Percentiles rank a stretch among this genome's conserved stretches.
phyloP scores from a whole-genome alignment of 2,329 filamentous ascomycete genomes.

The Periconia sp. region DNA sequence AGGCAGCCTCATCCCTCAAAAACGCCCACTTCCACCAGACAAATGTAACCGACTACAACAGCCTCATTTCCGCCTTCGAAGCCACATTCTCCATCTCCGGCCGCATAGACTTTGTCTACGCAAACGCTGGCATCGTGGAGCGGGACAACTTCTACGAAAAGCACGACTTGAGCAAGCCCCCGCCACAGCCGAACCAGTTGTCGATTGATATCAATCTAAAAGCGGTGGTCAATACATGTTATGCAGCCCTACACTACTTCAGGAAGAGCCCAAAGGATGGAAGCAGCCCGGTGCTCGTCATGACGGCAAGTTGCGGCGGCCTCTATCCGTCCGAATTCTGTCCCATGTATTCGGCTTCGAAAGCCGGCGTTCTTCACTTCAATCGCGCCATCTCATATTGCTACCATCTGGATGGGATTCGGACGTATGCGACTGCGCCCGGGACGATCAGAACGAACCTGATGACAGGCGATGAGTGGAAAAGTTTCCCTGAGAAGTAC shows the following conservation, averaged over 20 bases:
- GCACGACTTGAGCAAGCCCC: conserved; percentile 32
- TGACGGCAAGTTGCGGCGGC: conserved; percentile 47
- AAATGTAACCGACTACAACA: conserved; percentile 46
- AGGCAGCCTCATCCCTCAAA: conserved; percentile 27
- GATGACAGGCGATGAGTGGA: conserved; percentile 39
- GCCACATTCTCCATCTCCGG: conserved; percentile 41
- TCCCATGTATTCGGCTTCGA: conserved; percentile 35
- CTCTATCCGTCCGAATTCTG: conserved; percentile 46
- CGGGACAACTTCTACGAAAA: conserved; percentile 49
- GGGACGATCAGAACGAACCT: conserved; percentile 47
- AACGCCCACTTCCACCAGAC: conserved; percentile 48
- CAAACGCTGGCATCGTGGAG: conserved; percentile 56
- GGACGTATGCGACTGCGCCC: conserved; percentile 49
- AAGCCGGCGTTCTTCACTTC: conserved; percentile 49
- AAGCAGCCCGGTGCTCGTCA: conserved; percentile 35
- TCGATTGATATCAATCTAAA: conserved; percentile 48
- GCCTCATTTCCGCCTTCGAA: conserved; percentile 46
- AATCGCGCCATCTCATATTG: conserved; percentile 45
- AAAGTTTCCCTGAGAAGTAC: conserved; percentile 37
- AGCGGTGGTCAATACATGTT: conserved; percentile 45
- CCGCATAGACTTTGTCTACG: conserved; percentile 56
- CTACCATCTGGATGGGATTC: conserved; percentile 44
- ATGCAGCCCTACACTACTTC: conserved; percentile 53
- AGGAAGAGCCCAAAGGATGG: conserved; percentile 27
- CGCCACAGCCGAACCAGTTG: conserved; percentile 40